A percentile compares a stretch with the other conserved stretches of the same genome.
Evolutionary conservation across 176 grass and related monocot species (phyloP).

Genomic region (Zizania latifolia): DNA sequence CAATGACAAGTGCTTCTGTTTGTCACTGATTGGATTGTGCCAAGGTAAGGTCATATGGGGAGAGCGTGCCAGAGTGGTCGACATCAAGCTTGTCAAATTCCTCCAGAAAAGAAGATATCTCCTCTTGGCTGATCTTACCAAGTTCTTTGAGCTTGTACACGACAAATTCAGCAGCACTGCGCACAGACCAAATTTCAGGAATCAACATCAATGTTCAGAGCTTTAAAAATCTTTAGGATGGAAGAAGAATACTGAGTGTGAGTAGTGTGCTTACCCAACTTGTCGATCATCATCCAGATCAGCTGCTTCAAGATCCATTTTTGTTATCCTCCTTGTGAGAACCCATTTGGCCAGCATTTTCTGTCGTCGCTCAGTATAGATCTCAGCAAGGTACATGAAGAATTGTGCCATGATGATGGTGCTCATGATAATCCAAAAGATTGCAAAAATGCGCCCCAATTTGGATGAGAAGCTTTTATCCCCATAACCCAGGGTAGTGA

Average conservation of each 20-base stretch:
- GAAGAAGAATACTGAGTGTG: background rate
- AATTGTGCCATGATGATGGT: conserved; percentile 73
- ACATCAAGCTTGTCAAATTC: conserved; percentile 73
- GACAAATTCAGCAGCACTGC: conserved; percentile 87
- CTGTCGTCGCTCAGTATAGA: conserved; percentile 59
- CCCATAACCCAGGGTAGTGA: conserved; percentile 82
- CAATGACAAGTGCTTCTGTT: background rate
- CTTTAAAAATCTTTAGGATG: background rate
- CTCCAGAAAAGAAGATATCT: conserved; percentile 75
- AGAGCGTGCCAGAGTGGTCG: conserved; percentile 76
- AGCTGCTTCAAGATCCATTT: conserved; percentile 75
- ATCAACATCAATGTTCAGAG: background rate
- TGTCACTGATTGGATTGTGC: conserved; percentile 37
- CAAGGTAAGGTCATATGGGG: conserved; percentile 46
- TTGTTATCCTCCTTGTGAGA: conserved; percentile 60
- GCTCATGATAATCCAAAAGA: conserved; percentile 80
- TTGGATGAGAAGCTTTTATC: conserved; percentile 74
- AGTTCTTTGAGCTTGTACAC: conserved; percentile 97
- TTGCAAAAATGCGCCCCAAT: conserved; percentile 59
- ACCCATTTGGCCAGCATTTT: conserved; percentile 83
- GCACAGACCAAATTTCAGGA: conserved; percentile 13
- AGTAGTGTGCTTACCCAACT: conserved; percentile 56
- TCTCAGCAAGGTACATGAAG: conserved; percentile 81
- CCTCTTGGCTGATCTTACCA: conserved; percentile 84
- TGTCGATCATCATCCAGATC: conserved; percentile 57